Base-by-base conservation (phyloP, 176 grass and related monocot genomes). In the Carex kokanica region DNA sequence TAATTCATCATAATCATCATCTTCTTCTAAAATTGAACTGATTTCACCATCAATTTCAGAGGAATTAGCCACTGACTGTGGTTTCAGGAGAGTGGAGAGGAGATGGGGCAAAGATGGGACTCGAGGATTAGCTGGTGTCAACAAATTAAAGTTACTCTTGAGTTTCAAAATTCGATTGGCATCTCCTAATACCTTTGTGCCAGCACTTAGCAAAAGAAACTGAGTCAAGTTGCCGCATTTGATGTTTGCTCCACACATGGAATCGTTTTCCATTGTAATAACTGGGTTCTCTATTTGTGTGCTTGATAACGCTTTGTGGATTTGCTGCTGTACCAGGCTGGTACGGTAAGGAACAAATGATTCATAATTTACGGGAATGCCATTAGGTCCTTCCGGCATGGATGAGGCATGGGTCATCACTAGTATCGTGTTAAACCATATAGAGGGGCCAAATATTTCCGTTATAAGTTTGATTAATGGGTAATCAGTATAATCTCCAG, bases 391-490 rank as follows among this genome's bases (percentile, higher is more conserved):
- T 93, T 98, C 95, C 60, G 89, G 90, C 85, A 84, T 85, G 47
- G 84, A 87, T 11, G 87, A 85, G 52, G 87, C 90, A 85, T 98
- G 92, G 43, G 95, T 94, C 95, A 98, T 85, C 62, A 94, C 90
- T 83, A 98, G 86, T 64, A 90, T 79, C 51, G 95, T 94, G 74
- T 90, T 94, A 84, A 98, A 98, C 95, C 92, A 98, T 83, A 98
- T 90, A 7, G 95, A 91, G 78, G 92, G 88, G 40, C 95, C 79
- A 88, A 98, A 93, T 12, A 83, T 88, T 81, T 98, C 95, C 85
- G 87, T 98, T 81, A 98, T 90, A 84, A 98, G 92, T 78, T 93
- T 98, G 79, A 98, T 78, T 40, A 98, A 79, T 0, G 90, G 89
- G 52, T 86, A 93, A 66, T 93, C 90, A 79, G 79, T 93, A 81